Evolutionary conservation across 2,329 filamentous ascomycete species (phyloP).

Genomic region (Coniochaeta pulveracea): DNA sequence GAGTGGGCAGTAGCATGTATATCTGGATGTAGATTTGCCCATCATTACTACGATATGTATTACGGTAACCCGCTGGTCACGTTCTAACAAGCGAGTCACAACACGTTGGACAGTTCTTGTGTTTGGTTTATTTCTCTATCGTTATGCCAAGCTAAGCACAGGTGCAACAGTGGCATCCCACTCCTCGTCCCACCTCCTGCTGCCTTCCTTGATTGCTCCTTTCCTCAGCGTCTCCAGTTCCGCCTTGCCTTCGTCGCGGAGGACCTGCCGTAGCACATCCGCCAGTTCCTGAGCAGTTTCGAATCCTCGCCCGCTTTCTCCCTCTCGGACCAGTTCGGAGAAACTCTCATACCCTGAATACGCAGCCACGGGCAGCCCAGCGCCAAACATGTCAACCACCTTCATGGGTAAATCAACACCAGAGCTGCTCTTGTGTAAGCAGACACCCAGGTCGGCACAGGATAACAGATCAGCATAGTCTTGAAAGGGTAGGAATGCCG

Average conservation of each 20-base stretch:
- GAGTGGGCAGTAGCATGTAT: background rate
- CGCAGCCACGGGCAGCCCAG: slow-evolving; percentile 79
- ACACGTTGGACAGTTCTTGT: too few relatives aligned
- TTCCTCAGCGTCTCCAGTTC: slow-evolving; percentile 50
- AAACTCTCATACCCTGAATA: slow-evolving; percentile 84
- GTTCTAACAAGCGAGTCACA: too few relatives aligned
- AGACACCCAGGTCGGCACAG: slow-evolving; percentile 80
- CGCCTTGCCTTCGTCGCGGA: slow-evolving; percentile 35
- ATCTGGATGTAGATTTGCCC: background rate
- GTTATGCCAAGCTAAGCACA: slow-evolving; percentile 43
- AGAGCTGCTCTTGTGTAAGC: slow-evolving; percentile 84
- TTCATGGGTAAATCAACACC: slow-evolving; percentile 98
- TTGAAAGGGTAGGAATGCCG: slow-evolving; percentile 72
- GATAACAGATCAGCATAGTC: slow-evolving; percentile 81
- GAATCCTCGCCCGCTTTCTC: slow-evolving; percentile 79
- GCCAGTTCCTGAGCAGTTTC: slow-evolving; percentile 56
- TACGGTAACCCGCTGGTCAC: too few relatives aligned
- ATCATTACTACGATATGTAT: background rate
- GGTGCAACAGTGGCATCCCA: slow-evolving; percentile 77
- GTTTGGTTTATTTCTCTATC: slow-evolving; percentile 2
- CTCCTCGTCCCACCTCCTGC: slow-evolving; percentile 77
- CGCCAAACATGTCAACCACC: slow-evolving; percentile 97
- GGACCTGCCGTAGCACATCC: slow-evolving; percentile 50
- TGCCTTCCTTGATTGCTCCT: slow-evolving; percentile 66
- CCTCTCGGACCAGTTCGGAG: slow-evolving; percentile 79